Conservation (phyloP, 257 asterid genomes). For the Coffea canephora region DNA sequence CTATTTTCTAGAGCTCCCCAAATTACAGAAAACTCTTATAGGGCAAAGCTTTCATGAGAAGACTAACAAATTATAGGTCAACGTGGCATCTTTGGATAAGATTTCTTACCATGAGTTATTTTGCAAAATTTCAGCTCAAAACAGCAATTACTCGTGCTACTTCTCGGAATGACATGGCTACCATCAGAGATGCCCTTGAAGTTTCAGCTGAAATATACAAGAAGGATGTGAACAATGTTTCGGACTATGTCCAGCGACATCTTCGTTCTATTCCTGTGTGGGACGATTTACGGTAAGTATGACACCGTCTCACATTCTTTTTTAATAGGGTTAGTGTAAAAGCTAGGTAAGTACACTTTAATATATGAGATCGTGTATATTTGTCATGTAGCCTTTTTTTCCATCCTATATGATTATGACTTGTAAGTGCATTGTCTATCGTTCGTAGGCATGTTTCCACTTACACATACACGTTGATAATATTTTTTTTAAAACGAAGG, state of each 20-base stretch:
- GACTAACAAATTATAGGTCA: no score
- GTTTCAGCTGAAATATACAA: constrained; percentile 96
- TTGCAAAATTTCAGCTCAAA: constrained; percentile 62
- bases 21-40: no score
- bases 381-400: not conserved
- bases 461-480: not conserved
- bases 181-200: constrained; percentile 94
- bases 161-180: constrained; percentile 95
- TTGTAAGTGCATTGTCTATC: not conserved
- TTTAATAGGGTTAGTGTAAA: not conserved
- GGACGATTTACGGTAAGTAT: constrained; percentile 87
- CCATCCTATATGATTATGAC: not conserved
- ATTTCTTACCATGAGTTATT: constrained; percentile 8
- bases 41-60: no score
- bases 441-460: not conserved
- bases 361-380: not conserved
- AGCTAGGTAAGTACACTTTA: not conserved
- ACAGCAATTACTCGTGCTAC: constrained; percentile 83
- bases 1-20: no score
- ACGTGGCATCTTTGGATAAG: not conserved
- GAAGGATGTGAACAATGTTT: constrained; percentile 69
- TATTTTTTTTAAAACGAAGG: not conserved
- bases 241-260: constrained; percentile 87
- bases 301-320: not conserved
- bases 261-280: constrained; percentile 86